Conservation (phyloP, 805 yeast species). For the Candida qinlingensis region DNA sequence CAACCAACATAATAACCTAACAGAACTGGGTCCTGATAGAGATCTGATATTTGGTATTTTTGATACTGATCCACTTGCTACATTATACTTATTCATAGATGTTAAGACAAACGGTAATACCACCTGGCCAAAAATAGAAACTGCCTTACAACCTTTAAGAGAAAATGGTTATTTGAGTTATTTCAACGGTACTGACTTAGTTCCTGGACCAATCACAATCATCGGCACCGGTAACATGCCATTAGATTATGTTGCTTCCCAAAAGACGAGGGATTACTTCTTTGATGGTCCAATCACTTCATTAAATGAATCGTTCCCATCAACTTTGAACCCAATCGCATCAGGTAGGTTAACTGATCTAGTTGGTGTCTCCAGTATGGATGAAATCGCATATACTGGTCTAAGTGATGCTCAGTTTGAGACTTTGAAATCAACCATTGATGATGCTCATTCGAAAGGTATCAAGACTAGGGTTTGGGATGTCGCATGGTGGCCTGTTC, state of each 20-base stretch:
- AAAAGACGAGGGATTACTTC: slow-evolving; percentile 35
- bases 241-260: slow-evolving; percentile 27
- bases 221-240: slow-evolving; percentile 75
- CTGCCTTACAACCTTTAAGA: slow-evolving; percentile 45
- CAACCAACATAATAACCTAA: slow-evolving; percentile 28
- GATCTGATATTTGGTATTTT: slow-evolving; percentile 31
- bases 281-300: slow-evolving; percentile 45
- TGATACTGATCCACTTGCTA: slow-evolving; percentile 40
- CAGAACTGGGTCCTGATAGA: slow-evolving; percentile 1
- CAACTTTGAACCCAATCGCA: slow-evolving; percentile 31
- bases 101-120: slow-evolving; percentile 44
- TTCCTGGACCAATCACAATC: slow-evolving; percentile 54
- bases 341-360: slow-evolving; percentile 39
- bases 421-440: slow-evolving; percentile 27
- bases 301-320: slow-evolving; percentile 22
- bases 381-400: slow-evolving; percentile 20
- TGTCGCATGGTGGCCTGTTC: slow-evolving; percentile 63
- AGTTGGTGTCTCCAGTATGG: slow-evolving; percentile 7
- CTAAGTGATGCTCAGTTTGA: slow-evolving; percentile 33
- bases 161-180: slow-evolving; percentile 48
- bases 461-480: slow-evolving; percentile 69
- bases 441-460: slow-evolving; percentile 44
- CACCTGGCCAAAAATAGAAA: slow-evolving; percentile 44
- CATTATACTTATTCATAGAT: slow-evolving; percentile 62
- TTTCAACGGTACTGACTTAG: slow-evolving; percentile 31